phyloP scores from a whole-genome alignment of 441 rosid genomes.

The California macrophylla region DNA sequence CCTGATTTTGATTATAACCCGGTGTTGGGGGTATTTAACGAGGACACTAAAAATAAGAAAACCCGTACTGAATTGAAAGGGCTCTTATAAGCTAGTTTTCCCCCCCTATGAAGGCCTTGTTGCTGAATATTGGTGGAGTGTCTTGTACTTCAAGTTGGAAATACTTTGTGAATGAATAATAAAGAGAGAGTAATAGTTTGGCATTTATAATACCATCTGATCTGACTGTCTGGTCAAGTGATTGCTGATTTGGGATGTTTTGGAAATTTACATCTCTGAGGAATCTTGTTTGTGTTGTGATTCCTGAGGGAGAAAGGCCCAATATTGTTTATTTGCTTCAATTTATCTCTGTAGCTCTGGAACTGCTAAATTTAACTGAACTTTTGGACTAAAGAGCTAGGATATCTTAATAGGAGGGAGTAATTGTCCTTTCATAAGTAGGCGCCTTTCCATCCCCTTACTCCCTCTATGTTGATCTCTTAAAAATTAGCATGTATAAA shows the following conservation, averaged over 20 bases:
- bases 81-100: background rate
- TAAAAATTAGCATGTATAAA: background rate
- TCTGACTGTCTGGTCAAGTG: background rate
- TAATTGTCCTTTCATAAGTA: background rate
- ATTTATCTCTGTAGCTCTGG: background rate
- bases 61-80: background rate
- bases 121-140: background rate
- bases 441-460: background rate
- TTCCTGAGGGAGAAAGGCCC: background rate
- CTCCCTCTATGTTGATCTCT: background rate
- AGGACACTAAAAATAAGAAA: background rate
- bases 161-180: background rate
- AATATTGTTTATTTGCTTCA: background rate
- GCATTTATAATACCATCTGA: background rate
- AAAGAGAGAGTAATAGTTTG: background rate
- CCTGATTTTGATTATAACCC: background rate
- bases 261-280: background rate
- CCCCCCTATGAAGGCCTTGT: background rate
- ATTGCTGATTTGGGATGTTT: background rate
- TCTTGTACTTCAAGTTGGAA: background rate
- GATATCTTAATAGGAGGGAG: constrained; percentile 1
- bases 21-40: background rate
- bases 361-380: background rate
- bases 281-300: background rate
- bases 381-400: background rate